Percentiles rank a stretch among this genome's conserved stretches.
These are phyloP conservation scores for Cynanchum wilfordii DNA, from an alignment of 257 asterid species.

Conservation along the genomic window DNA sequence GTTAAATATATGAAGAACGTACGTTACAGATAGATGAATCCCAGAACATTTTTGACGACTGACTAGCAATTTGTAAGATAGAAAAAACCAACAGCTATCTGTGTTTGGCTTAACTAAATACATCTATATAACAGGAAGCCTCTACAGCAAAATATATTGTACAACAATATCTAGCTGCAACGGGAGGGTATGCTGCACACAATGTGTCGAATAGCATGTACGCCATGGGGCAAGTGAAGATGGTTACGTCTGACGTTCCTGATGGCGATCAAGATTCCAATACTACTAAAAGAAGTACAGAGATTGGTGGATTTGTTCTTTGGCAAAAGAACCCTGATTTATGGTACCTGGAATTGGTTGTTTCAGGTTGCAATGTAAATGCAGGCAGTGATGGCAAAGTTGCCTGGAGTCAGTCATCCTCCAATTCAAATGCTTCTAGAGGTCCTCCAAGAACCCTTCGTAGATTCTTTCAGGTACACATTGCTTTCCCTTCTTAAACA, in stretches of 20 bases:
- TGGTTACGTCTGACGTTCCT: slow-evolving; percentile 44
- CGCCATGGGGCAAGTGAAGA: slow-evolving; percentile 79
- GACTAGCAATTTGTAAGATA: not conserved
- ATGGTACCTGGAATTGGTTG: slow-evolving; percentile 82
- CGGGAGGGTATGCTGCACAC: slow-evolving; percentile 72
- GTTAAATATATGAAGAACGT: not conserved
- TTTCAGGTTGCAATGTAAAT: slow-evolving; percentile 63
- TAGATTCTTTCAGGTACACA: slow-evolving; percentile 77
- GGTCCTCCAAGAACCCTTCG: slow-evolving; percentile 90
- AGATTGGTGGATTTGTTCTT: slow-evolving; percentile 79
- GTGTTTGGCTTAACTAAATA: not conserved
- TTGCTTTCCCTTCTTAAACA: not conserved
- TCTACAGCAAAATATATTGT: slow-evolving; percentile 87
- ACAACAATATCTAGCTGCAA: slow-evolving; percentile 88
- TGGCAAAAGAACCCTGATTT: slow-evolving; percentile 94
- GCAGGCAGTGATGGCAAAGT: slow-evolving; percentile 87
- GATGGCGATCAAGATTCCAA: slow-evolving; percentile 21
- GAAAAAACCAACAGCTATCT: too few relatives aligned
- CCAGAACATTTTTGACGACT: not conserved
- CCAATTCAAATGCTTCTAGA: slow-evolving; percentile 43
- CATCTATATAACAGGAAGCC: slow-evolving; percentile 46
- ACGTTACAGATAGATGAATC: slow-evolving; percentile 3
- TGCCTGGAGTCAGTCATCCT: slow-evolving; percentile 78
- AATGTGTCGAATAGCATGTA: slow-evolving; percentile 68
- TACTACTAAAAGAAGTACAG: slow-evolving; percentile 24